These are phyloP conservation scores for Sergeia podlipaevii DNA, from an alignment of 208 protist genomes.

Conservation along the genomic window DNA sequence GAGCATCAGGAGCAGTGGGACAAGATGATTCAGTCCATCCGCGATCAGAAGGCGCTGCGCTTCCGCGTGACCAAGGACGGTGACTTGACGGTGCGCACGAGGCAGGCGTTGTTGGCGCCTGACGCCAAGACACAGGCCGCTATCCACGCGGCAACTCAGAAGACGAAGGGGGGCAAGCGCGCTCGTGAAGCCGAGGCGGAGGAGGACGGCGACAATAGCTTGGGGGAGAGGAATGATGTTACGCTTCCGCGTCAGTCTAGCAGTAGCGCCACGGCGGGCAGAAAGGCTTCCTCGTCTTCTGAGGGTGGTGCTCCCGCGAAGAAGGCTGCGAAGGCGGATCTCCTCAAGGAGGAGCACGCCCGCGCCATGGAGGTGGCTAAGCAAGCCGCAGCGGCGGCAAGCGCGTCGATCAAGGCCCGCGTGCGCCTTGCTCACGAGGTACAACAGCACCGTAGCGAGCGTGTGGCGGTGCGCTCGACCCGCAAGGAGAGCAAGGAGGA, in stretches of 20 bases:
- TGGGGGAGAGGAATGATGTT: conserved; percentile 6
- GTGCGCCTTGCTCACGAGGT: conserved; percentile 50
- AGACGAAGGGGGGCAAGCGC: conserved; percentile 19
- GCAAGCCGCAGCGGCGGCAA: conserved; percentile 39
- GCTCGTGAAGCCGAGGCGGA: conserved; percentile 3
- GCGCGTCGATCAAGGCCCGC: conserved; percentile 40
- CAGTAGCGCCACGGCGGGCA: background rate
- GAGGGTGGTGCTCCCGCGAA: background rate
- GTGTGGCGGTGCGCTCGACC: conserved; percentile 25
- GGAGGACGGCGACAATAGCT: background rate
- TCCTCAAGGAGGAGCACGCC: conserved; percentile 50
- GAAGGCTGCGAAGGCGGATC: conserved; percentile 14
- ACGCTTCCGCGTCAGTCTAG: background rate
- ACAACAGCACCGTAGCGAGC: conserved; percentile 50
- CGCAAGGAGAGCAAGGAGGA: conserved; percentile 43
- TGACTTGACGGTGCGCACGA: conserved; percentile 70
- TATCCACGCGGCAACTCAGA: background rate
- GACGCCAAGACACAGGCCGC: conserved; percentile 17
- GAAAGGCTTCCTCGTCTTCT: conserved; percentile 5
- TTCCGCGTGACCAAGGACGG: conserved; percentile 71
- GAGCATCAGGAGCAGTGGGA: conserved; percentile 42
- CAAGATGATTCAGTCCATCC: conserved; percentile 45
- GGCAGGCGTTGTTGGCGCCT: conserved; percentile 55
- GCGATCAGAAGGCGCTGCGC: conserved; percentile 57
- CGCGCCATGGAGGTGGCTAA: conserved; percentile 52